Percentiles rank a stretch among this genome's conserved stretches.
These are phyloP conservation scores for Cercospora zeae-maydis DNA, from an alignment of 2,329 filamentous ascomycete species.

Conservation along the genomic window DNA sequence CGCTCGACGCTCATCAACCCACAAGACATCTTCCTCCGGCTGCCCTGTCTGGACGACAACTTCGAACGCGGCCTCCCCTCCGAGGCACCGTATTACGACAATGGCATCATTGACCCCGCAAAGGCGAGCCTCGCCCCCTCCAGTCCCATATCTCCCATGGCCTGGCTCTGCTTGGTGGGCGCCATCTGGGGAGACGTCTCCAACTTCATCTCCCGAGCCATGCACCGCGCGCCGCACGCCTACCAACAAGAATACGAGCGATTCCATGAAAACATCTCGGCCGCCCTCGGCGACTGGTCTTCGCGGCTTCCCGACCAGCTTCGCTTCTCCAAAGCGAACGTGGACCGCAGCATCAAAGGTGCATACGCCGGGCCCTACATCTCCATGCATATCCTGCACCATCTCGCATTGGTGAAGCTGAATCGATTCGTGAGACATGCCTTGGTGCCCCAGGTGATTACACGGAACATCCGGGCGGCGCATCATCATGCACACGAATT, in stretches of 20 bases:
- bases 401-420: conserved; percentile 61
- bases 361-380: conserved; percentile 59
- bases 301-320: conserved; percentile 55
- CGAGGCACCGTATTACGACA: conserved; percentile 59
- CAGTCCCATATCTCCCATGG: conserved; percentile 51
- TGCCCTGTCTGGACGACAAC: conserved; percentile 59
- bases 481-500: conserved; percentile 53
- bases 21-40: conserved; percentile 63
- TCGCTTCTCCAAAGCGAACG: conserved; percentile 54
- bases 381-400: conserved; percentile 64
- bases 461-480: conserved; percentile 49
- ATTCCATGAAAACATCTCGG: conserved; percentile 52
- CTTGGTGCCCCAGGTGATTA: conserved; percentile 43
- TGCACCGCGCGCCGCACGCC: conserved; percentile 43
- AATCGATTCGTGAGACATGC: conserved; percentile 57
- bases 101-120: conserved; percentile 44
- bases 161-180: conserved; percentile 59
- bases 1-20: conserved; percentile 55
- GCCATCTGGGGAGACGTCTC: conserved; percentile 65
- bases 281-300: conserved; percentile 58
- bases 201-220: conserved; percentile 55
- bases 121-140: conserved; percentile 37
- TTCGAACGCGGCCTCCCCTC: conserved; percentile 61
- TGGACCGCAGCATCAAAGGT: conserved; percentile 53
- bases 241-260: conserved; percentile 48